These are phyloP conservation scores for Gracilaria gracilis DNA, from an alignment of 23 red algal genomes.

Conservation along the genomic window DNA sequence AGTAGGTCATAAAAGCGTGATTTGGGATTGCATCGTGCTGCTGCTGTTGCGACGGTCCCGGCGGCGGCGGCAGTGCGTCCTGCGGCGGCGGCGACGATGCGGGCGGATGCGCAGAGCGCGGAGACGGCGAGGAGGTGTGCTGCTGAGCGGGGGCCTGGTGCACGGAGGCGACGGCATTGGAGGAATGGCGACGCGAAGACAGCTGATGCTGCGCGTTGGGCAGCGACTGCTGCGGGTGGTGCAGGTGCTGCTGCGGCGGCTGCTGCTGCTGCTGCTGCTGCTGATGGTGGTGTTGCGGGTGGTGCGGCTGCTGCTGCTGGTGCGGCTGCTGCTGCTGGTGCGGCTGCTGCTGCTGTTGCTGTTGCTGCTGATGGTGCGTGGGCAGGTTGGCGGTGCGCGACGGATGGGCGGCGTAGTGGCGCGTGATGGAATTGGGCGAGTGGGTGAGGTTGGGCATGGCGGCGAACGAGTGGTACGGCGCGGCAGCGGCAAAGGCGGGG, in stretches of 20 bases:
- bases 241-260: not conserved
- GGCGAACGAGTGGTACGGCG: constrained; percentile 24
- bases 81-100: constrained; percentile 16
- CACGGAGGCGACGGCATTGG: not conserved
- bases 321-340: not conserved
- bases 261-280: constrained; percentile 11
- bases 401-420: constrained; percentile 18
- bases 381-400: constrained; percentile 18
- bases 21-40: constrained; percentile 2
- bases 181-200: not conserved
- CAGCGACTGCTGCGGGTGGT: constrained; percentile 6
- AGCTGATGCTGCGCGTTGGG: constrained; percentile 1
- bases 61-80: constrained; percentile 13
- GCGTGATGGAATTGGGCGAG: constrained; percentile 43
- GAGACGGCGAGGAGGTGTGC: not conserved
- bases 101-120: constrained; percentile 7
- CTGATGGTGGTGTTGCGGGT: not conserved
- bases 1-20: constrained; percentile 17
- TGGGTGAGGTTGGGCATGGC: constrained; percentile 38
- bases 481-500: constrained; percentile 20
- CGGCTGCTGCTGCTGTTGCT: constrained; percentile 6
- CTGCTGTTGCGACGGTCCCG: not conserved
- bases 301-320: not conserved
- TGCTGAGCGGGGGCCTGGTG: not conserved
- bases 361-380: constrained; percentile 7